A percentile compares a stretch with the other conserved stretches of the same genome.
Conservation (phyloP, 2,329 filamentous ascomycete species). For the Fusarium chaquense region DNA sequence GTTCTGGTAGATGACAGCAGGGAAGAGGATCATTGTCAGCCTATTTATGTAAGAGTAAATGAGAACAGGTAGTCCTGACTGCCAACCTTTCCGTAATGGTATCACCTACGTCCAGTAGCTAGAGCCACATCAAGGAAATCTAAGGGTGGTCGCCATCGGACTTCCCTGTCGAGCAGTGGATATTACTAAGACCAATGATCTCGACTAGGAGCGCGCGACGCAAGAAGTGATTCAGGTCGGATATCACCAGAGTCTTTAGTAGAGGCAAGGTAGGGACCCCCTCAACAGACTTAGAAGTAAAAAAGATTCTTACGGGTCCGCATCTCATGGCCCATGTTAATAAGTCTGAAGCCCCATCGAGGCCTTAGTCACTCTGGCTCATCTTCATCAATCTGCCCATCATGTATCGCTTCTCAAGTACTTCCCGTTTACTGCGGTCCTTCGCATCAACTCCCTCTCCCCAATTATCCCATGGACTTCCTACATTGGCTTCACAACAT, state of each 20-base stretch:
- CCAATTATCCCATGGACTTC: not conserved
- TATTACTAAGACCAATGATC: not conserved
- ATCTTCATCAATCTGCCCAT: not conserved
- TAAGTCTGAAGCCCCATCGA: not conserved
- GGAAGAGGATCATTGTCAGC: not conserved
- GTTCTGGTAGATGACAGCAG: conserved; percentile 32
- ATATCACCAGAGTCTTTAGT: not conserved
- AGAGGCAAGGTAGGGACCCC: not conserved
- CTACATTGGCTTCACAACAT: conserved; percentile 5
- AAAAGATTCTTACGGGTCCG: no score
- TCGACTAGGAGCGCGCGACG: not conserved
- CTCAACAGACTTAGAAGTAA: not conserved
- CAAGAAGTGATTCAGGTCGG: not conserved
- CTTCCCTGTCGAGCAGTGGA: conserved; percentile 33
- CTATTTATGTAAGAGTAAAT: not conserved
- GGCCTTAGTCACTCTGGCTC: not conserved
- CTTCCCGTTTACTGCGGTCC: not conserved
- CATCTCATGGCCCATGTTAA: not conserved
- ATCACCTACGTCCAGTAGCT: not conserved
- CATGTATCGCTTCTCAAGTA: not conserved
- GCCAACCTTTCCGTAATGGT: conserved; percentile 60
- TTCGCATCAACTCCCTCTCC: not conserved
- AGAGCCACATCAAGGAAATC: not conserved
- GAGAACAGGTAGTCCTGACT: conserved; percentile 62
- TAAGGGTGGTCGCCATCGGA: conserved; percentile 42